Conservation (phyloP, 176 grass and related monocot genomes). For the Saccharum officinarum region DNA sequence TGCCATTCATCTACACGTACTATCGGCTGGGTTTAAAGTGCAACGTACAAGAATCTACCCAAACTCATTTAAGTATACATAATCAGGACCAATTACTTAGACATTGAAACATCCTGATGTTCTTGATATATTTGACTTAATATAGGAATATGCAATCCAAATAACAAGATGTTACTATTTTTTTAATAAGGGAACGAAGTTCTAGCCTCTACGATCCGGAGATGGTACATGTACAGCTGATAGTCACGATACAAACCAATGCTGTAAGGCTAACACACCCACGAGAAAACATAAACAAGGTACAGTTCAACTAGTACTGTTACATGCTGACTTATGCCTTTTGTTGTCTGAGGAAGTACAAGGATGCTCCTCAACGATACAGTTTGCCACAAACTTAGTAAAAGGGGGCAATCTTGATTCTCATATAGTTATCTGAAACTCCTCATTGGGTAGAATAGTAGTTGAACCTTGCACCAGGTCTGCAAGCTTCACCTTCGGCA, state of each 20-base stretch:
- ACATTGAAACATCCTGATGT: neutral
- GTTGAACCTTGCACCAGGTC: neutral
- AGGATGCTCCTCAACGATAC: neutral
- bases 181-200: too few relatives aligned
- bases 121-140: neutral
- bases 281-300: too few relatives aligned
- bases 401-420: constrained; percentile 26
- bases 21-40: neutral
- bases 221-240: too few relatives aligned
- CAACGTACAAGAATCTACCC: neutral
- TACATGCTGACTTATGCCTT: neutral
- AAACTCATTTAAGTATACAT: neutral
- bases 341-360: neutral
- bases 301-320: too few relatives aligned
- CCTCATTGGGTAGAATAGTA: neutral
- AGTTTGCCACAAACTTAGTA: neutral
- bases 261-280: too few relatives aligned
- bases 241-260: too few relatives aligned
- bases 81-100: neutral
- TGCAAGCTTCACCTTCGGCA: neutral
- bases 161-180: neutral
- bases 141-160: neutral
- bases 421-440: neutral
- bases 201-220: too few relatives aligned
- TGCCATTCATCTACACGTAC: too few relatives aligned